Conservation (phyloP, 1,139 yeast genomes). For the Taphrina populina region DNA sequence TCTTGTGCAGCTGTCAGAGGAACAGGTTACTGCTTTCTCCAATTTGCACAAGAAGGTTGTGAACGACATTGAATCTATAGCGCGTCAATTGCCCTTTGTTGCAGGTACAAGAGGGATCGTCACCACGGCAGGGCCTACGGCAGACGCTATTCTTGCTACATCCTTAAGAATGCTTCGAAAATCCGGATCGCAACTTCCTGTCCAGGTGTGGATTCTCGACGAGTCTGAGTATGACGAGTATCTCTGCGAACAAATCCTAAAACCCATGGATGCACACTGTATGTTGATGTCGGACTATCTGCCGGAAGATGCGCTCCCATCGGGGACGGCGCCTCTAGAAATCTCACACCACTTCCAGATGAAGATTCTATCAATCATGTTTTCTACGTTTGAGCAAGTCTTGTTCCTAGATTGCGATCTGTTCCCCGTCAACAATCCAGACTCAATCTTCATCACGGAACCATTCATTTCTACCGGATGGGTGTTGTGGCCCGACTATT, state of each 20-base stretch:
- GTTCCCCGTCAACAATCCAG: slow-evolving; percentile 61
- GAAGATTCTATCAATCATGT: slow-evolving; percentile 70
- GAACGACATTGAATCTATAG: not conserved
- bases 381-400: slow-evolving; percentile 76
- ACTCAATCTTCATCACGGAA: slow-evolving; percentile 54
- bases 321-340: slow-evolving; percentile 12
- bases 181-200: slow-evolving; percentile 19
- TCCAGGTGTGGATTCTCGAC: slow-evolving; percentile 20
- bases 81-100: slow-evolving; percentile 6
- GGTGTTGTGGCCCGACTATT: slow-evolving; percentile 79
- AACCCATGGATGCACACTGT: slow-evolving; percentile 10
- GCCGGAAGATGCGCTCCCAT: slow-evolving; percentile 3
- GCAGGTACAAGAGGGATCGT: slow-evolving; percentile 24
- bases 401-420: slow-evolving; percentile 75
- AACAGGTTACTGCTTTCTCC: not conserved
- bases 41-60: not conserved
- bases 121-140: slow-evolving; percentile 6
- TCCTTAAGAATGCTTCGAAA: slow-evolving; percentile 24
- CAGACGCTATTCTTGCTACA: slow-evolving; percentile 13
- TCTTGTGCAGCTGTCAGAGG: not conserved
- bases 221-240: slow-evolving; percentile 9
- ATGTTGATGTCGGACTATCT: slow-evolving; percentile 58
- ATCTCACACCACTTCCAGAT: slow-evolving; percentile 50
- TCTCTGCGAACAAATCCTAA: slow-evolving; percentile 18
- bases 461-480: slow-evolving; percentile 60